Evolutionary conservation across 345 rosid species (phyloP).

Genomic region (Geranium rotundifolium): DNA sequence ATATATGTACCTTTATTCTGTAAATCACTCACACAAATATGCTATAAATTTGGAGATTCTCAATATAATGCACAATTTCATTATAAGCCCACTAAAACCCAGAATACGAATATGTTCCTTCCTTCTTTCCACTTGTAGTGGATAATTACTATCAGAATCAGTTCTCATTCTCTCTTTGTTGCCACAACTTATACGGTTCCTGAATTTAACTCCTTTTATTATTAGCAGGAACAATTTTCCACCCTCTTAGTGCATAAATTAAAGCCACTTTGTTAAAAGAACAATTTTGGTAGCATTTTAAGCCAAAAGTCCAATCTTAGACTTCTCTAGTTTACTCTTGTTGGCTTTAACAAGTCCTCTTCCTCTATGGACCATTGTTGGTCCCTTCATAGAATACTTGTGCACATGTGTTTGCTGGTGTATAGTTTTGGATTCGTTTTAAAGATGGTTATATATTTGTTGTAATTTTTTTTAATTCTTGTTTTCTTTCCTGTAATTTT

Average conservation of each 20-base stretch:
- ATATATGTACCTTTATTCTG: slow-evolving; percentile 30
- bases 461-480: no score
- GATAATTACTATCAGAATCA: slow-evolving; percentile 6
- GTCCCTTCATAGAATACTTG: no score
- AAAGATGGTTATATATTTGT: no score
- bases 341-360: not conserved
- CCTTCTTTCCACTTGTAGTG: not conserved
- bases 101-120: slow-evolving; percentile 23
- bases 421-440: not conserved
- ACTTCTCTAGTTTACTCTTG: not conserved
- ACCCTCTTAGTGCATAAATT: not conserved
- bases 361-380: not conserved
- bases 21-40: slow-evolving; percentile 8
- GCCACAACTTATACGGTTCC: slow-evolving; percentile 7
- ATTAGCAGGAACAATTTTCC: not conserved
- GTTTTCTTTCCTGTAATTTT: no score
- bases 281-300: not conserved
- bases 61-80: slow-evolving; percentile 1
- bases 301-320: not conserved
- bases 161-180: slow-evolving; percentile 8
- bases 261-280: not conserved
- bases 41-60: no score
- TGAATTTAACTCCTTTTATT: not conserved
- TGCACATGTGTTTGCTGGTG: not conserved
- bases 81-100: not conserved